Conservation (phyloP, 1,139 yeast species). For the Yueomyces sp. region DNA sequence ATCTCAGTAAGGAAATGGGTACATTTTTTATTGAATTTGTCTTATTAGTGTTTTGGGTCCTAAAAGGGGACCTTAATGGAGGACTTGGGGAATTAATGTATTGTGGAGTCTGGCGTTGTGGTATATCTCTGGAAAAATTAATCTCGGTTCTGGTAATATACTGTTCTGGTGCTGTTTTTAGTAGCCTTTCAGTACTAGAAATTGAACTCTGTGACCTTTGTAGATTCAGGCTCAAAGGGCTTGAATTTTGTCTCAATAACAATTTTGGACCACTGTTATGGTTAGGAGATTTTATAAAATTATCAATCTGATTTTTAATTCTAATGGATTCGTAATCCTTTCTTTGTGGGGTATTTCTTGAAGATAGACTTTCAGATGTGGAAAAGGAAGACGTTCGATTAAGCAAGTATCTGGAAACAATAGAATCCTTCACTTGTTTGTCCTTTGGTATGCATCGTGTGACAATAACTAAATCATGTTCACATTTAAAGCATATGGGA, state of each 20-base stretch:
- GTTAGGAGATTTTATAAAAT: no score
- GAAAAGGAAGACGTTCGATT: neutral
- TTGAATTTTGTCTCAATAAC: neutral
- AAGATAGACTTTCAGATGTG: neutral
- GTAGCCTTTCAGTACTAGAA: neutral
- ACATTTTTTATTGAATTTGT: neutral
- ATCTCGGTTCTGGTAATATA: neutral
- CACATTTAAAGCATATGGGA: conserved; percentile 18
- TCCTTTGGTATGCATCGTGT: conserved; percentile 19
- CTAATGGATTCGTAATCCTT: neutral
- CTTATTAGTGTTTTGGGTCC: neutral
- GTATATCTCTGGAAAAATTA: neutral
- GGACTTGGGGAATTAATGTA: conserved; percentile 3
- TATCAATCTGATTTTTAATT: no score
- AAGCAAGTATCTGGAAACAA: conserved; percentile 3
- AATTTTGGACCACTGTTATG: neutral
- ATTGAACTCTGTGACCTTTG: neutral
- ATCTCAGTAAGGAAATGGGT: conserved; percentile 16
- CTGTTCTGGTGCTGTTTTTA: neutral
- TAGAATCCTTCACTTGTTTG: conserved; percentile 15
- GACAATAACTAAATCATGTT: conserved; percentile 2
- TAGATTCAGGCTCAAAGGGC: neutral
- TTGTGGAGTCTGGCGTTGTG: neutral
- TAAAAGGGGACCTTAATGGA: neutral
- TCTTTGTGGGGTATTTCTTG: neutral